phyloP scores from a whole-genome alignment of 257 asterid genomes.

The Leonotis leonurus region DNA sequence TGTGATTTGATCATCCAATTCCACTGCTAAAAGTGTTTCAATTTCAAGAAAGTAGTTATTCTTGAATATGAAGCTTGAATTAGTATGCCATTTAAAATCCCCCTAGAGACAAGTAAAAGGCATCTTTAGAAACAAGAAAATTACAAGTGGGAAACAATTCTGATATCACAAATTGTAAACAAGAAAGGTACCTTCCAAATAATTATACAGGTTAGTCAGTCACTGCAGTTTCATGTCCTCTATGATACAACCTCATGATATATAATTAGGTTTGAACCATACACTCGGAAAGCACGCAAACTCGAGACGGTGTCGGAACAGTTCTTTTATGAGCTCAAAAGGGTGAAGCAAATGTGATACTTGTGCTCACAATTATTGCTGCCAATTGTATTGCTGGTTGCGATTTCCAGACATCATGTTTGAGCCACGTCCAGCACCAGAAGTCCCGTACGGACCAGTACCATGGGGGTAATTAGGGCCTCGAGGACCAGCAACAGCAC shows the following conservation, averaged over 20 bases:
- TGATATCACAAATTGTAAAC: neutral
- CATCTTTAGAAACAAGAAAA: neutral
- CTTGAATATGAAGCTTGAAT: neutral
- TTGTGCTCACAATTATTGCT: constrained; percentile 39
- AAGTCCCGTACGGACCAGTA: constrained; percentile 56
- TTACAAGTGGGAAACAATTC: neutral
- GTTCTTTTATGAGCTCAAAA: neutral
- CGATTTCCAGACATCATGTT: constrained; percentile 61
- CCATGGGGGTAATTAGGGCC: constrained; percentile 79
- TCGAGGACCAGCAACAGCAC: constrained; percentile 59
- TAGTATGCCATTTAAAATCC: too few species aligned
- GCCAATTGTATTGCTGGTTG: constrained; percentile 85
- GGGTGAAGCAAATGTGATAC: neutral
- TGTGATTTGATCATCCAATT: too few species aligned
- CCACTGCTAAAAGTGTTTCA: neutral
- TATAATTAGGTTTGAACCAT: neutral
- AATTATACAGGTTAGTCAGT: neutral
- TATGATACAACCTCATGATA: neutral
- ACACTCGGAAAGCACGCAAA: neutral
- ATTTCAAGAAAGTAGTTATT: neutral
- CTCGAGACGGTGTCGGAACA: neutral
- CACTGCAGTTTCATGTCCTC: neutral
- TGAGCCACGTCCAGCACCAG: constrained; percentile 83
- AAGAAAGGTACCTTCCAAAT: neutral
- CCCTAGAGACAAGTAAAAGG: neutral